A percentile compares a stretch with the other conserved stretches of the same genome.
Evolutionary conservation across 148 eudicot species (phyloP).

Genomic region (Beta vulgaris): DNA sequence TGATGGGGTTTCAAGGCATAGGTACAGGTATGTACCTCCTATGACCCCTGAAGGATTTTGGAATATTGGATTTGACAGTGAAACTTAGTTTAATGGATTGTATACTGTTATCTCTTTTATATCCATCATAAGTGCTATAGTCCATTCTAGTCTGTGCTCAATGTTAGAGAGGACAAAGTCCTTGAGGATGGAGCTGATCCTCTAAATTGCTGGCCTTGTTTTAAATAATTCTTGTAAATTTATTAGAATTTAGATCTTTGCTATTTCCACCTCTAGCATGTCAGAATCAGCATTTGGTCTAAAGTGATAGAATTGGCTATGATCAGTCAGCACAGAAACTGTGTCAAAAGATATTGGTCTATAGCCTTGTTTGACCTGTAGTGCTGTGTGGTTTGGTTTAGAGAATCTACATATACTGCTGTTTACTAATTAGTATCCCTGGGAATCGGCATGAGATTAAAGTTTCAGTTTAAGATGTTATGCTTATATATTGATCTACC

Average conservation of each 20-base stretch:
- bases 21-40: conserved; percentile 85
- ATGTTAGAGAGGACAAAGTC: not conserved
- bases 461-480: too few relatives aligned
- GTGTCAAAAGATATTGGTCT: not conserved
- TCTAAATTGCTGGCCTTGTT: not conserved
- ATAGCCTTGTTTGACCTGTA: too few relatives aligned
- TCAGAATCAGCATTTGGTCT: too few relatives aligned
- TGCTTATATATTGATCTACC: too few relatives aligned
- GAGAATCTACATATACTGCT: too few relatives aligned
- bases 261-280: not conserved
- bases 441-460: too few relatives aligned
- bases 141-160: not conserved
- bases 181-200: not conserved
- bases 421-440: too few relatives aligned
- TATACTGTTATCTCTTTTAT: not conserved
- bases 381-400: too few relatives aligned
- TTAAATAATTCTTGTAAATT: too few relatives aligned
- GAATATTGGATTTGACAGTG: conserved; percentile 97
- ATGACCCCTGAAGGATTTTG: conserved; percentile 96
- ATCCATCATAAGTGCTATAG: not conserved
- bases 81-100: conserved; percentile 29
- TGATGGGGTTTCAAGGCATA: conserved; percentile 89
- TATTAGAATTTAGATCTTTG: not conserved
- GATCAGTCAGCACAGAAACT: not conserved
- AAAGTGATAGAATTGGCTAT: not conserved